These are phyloP conservation scores for Ustilago esculenta DNA, from an alignment of 1,284 basidiomycete genomes.

Conservation along the genomic window DNA sequence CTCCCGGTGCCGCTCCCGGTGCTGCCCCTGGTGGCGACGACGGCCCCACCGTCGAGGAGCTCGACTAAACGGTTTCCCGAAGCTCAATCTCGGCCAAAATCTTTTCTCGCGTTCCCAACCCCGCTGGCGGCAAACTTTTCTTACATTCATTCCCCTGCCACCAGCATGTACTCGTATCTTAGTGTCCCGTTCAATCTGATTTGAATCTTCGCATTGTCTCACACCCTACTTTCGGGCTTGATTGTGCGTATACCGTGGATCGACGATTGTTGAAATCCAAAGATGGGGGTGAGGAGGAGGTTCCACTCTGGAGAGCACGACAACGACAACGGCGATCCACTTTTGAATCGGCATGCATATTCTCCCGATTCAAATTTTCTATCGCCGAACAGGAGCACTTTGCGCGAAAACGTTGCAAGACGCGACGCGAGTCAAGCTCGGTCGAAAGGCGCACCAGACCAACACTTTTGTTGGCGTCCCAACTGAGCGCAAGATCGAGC, in stretches of 20 bases:
- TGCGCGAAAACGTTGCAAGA: slow-evolving; percentile 12
- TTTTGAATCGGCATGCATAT: not conserved
- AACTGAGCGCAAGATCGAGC: not conserved
- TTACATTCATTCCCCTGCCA: slow-evolving; percentile 32
- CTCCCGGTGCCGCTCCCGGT: slow-evolving; percentile 63
- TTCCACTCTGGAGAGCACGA: too few species aligned
- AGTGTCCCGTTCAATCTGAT: slow-evolving; percentile 41
- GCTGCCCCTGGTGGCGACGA: slow-evolving; percentile 71
- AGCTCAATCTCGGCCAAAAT: slow-evolving; percentile 16
- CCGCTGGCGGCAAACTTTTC: slow-evolving; percentile 27
- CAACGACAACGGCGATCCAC: too few species aligned
- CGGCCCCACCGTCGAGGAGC: slow-evolving; percentile 87
- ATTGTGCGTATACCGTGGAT: too few species aligned
- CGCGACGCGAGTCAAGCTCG: slow-evolving; percentile 27
- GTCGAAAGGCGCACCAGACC: slow-evolving; percentile 3
- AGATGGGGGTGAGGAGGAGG: too few species aligned
- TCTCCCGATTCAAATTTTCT: not conserved
- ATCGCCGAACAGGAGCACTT: slow-evolving; percentile 1
- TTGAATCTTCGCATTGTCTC: slow-evolving; percentile 33
- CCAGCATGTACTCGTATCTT: slow-evolving; percentile 43
- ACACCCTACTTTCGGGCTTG: too few species aligned
- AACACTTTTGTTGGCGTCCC: slow-evolving; percentile 16
- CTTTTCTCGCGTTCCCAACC: not conserved
- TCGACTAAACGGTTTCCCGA: slow-evolving; percentile 70
- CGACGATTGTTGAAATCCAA: too few species aligned